phyloP scores from a whole-genome alignment of 768 basidiomycete species.

The Dentipellis sp. region DNA sequence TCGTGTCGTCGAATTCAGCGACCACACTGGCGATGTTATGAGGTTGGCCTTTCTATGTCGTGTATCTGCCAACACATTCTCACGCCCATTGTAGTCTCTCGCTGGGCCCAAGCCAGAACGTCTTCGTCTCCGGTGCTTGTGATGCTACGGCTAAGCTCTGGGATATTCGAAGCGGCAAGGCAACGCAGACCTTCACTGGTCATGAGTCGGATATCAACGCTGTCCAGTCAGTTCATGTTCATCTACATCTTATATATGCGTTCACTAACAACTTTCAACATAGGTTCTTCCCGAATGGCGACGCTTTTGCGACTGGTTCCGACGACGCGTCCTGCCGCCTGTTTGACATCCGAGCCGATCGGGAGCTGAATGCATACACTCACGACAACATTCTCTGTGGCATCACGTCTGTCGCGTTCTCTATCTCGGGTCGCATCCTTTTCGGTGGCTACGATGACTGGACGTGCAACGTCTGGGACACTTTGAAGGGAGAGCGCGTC shows the following conservation, averaged over 20 bases:
- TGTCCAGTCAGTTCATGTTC: constrained; percentile 65
- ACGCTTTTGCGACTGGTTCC: constrained; percentile 97
- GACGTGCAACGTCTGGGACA: constrained; percentile 99
- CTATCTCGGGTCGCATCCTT: constrained; percentile 91
- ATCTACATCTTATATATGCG: constrained; percentile 7
- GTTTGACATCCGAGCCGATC: constrained; percentile 96
- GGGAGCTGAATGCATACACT: constrained; percentile 93
- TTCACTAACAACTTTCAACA: not conserved
- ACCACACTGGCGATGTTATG: constrained; percentile 99
- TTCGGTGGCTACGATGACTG: constrained; percentile 99
- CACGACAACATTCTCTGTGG: constrained; percentile 99
- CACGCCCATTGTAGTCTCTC: constrained; percentile 56
- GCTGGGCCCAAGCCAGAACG: constrained; percentile 85
- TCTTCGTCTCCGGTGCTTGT: constrained; percentile 98
- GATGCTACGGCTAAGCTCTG: constrained; percentile 98
- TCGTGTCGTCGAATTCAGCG: constrained; percentile 96
- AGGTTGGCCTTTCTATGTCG: constrained; percentile 47
- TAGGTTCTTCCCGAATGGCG: constrained; percentile 99
- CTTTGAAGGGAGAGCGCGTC: constrained; percentile 95
- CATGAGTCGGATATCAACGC: constrained; percentile 99
- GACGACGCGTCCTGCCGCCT: constrained; percentile 98
- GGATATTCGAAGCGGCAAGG: constrained; percentile 97
- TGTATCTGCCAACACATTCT: constrained; percentile 1
- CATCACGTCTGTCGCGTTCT: constrained; percentile 98
- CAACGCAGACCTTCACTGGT: constrained; percentile 96